phyloP scores from a whole-genome alignment of 371 early-diverging fungal genomes.

The Zychaea mexicana region DNA sequence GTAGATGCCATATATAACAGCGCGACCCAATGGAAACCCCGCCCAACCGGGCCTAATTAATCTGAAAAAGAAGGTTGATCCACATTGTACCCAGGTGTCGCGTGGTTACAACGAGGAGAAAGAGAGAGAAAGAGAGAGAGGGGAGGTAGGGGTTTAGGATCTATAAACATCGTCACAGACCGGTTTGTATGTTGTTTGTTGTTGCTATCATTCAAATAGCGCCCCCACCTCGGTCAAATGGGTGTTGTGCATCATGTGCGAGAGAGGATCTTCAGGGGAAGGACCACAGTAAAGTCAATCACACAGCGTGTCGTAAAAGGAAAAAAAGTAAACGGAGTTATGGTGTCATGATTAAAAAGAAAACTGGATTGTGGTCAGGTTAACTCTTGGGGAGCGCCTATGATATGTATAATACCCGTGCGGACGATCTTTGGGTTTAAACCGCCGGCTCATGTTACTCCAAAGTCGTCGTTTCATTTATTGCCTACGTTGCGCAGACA shows the following conservation, averaged over 20 bases:
- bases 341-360: not conserved
- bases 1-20: no score
- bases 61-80: not conserved
- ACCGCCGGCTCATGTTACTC: conserved; percentile 8
- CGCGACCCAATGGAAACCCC: not conserved
- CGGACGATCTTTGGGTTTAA: conserved; percentile 10
- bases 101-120: not conserved
- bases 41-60: conserved; percentile 4
- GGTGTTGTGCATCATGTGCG: not conserved
- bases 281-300: not conserved
- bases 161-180: no score
- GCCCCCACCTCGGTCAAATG: no score
- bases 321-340: not conserved
- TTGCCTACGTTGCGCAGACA: not conserved
- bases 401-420: not conserved
- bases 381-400: no score
- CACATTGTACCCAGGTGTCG: no score
- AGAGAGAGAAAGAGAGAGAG: no score
- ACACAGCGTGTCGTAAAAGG: no score
- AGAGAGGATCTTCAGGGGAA: conserved; percentile 4
- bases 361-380: not conserved
- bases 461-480: conserved; percentile 12
- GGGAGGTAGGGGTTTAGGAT: no score
- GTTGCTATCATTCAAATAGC: no score
- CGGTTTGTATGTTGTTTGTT: no score